These are phyloP conservation scores for Porphyrellus cyaneotinctus DNA, from an alignment of 768 basidiomycete species.

Conservation along the genomic window DNA sequence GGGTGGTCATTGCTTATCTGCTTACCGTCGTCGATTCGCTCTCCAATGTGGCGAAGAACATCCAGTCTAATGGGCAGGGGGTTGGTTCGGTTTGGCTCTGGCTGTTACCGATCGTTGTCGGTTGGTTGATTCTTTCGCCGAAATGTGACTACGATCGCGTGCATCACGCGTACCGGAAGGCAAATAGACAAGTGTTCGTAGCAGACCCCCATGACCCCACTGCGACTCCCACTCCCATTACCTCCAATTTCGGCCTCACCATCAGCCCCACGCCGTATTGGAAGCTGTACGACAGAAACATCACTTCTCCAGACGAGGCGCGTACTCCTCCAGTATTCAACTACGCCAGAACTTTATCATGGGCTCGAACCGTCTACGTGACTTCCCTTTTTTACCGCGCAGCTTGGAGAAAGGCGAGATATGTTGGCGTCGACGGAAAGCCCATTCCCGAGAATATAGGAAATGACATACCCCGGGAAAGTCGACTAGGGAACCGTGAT, in stretches of 20 bases:
- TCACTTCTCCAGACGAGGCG: constrained; percentile 22
- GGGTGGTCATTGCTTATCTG: constrained; percentile 43
- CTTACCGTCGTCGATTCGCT: constrained; percentile 17
- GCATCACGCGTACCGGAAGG: constrained; percentile 11
- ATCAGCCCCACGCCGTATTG: constrained; percentile 10
- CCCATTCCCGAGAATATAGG: neutral
- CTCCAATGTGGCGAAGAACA: constrained; percentile 11
- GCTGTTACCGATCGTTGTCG: constrained; percentile 39
- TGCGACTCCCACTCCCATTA: neutral
- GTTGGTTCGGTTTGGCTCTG: constrained; percentile 43
- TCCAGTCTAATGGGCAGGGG: constrained; percentile 36
- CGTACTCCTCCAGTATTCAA: constrained; percentile 25
- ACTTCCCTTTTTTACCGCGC: constrained; percentile 16
- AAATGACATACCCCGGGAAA: constrained; percentile 5
- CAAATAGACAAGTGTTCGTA: constrained; percentile 6
- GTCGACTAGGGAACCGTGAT: constrained; percentile 16
- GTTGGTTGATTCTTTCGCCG: constrained; percentile 40
- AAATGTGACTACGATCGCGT: constrained; percentile 36
- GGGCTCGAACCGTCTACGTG: constrained; percentile 17
- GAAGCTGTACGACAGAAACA: neutral
- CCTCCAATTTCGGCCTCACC: constrained; percentile 12
- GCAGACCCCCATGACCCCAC: neutral
- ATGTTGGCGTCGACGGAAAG: neutral
- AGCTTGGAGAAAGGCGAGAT: constrained; percentile 8
- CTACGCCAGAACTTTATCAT: constrained; percentile 22